These are phyloP conservation scores for Dactylonectria macrodidyma DNA, from an alignment of 2,329 filamentous ascomycete species.

Conservation along the genomic window DNA sequence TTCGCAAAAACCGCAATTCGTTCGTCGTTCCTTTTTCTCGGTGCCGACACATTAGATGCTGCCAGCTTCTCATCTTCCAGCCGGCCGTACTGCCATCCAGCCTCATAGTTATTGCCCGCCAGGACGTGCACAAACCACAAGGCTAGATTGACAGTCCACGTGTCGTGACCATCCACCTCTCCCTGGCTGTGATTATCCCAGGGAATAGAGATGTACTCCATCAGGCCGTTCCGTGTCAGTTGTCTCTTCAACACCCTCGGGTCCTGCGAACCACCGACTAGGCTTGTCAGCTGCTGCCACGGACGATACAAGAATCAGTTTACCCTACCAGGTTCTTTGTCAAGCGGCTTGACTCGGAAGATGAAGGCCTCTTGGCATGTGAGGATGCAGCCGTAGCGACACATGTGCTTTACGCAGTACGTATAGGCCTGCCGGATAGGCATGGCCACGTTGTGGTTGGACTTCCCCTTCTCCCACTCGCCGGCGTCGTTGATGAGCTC, in stretches of 20 bases:
- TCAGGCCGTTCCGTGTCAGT: constrained; percentile 21
- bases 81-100: constrained; percentile 23
- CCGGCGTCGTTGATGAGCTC: background rate
- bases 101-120: constrained; percentile 32
- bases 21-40: too few relatives aligned
- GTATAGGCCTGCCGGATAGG: background rate
- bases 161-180: background rate
- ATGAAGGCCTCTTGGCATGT: background rate
- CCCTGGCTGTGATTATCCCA: constrained; percentile 29
- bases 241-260: background rate
- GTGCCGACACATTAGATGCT: too few relatives aligned
- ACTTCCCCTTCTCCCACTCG: background rate
- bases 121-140: constrained; percentile 39
- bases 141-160: constrained; percentile 34
- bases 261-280: background rate
- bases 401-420: background rate
- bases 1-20: too few relatives aligned
- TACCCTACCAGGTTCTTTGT: background rate
- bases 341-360: constrained; percentile 16
- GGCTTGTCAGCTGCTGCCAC: background rate
- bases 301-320: too few relatives aligned
- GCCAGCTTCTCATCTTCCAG: constrained; percentile 5
- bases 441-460: background rate
- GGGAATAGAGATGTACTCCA: constrained; percentile 37
- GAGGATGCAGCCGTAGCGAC: background rate